Base-by-base conservation (phyloP, 2,329 filamentous ascomycete genomes). In the Gyromitra esculenta region DNA sequence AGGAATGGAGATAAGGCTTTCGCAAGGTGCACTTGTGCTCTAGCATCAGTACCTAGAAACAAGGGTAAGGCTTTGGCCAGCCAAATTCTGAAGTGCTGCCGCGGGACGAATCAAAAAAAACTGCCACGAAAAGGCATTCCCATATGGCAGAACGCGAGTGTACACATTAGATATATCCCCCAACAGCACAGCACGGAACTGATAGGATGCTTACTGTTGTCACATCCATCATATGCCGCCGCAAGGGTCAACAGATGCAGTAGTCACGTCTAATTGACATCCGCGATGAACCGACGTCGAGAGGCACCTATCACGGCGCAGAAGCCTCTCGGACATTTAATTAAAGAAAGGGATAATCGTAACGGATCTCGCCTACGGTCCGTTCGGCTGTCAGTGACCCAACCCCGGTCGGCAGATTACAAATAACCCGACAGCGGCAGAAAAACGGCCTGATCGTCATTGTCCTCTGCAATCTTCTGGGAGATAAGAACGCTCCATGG, bases 201-300 rank as follows among this genome's bases (percentile, higher is more conserved):
- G n/a, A 21, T 25, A 41, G n/a, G 15, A 6, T 41, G n/a, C 57
- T 60, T 60, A 43, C 57, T 25, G 54, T 21, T 37, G 31, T 5
- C 57, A 6, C 37, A 39, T 43, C 35, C 13, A 6, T 37, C 18
- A 37, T 65, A 50, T 45, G 1, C 62, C 43, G 52, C 62, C 43
- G 52, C 54, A n/a, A 37, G 3, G 31, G 18, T 11, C 25, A 52
- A 39, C 21, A 50, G 25, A 59, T n/a, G 31, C 31, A 41, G 7
- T 21, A 50, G 43, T 21, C 21, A 62, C 37, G 21, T 37, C n/a
- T 25, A 62, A 41, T 15, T 45, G 11, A 6, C 59, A 15, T 50
- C 37, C 21, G 43, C n/a, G 62, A 50, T 65, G 62, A 50, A 37
- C 13, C n/a, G 62, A 65, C 62, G 62, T 65, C 25, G 18, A 37